Evolutionary conservation across 2,329 filamentous ascomycete genomes (phyloP), one percentile per base, ranked within the genome.

Genomic region (Epichloe scottii): DNA sequence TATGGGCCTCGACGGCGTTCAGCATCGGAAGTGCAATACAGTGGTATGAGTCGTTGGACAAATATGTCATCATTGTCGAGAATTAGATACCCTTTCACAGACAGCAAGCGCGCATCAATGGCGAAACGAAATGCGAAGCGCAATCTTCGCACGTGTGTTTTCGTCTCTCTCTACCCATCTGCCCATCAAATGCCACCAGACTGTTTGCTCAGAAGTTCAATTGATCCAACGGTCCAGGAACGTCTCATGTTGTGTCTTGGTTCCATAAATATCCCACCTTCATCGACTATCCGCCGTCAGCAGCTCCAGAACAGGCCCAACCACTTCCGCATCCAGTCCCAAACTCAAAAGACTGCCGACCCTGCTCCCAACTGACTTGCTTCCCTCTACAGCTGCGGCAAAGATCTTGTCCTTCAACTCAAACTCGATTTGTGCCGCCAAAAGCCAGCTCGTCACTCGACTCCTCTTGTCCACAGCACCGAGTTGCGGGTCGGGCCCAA

Each of bases 1-100:
- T 66, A 66, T 48, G 66, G 51, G 53, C 53, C 12, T 54, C 54
- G 21, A 33, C 44, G 8, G 46, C 51, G 3, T 55, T 54, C 50
- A 49, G 49, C 5, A 51, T 60, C 44, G 58, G 58, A 10, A 59
- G 57, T 37, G 51, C 50, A 19, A 26, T 59, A 19, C 58, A 58
- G 52, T 59, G 57, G 58, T 59, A 58, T 38, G 58, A 60, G 49
- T 53, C 51, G 3, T 40, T 60, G 39, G 53, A 57, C 15, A 60
- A 60, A 41, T 60, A 59, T 30, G 45, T 47, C 17, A 33, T 47
- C 26, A 39, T 47, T 38, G 34, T 47, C 40, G 45, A 47, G 12
- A n/a, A 47, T 23, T 47, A 39, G 39, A 30, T 10, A 30, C 2
- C 26, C 3, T 30, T 30, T 30, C 26, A 30, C 26, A 30, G 26